phyloP scores from a whole-genome alignment of 257 asterid species.

The Primulina huaijiensis region DNA sequence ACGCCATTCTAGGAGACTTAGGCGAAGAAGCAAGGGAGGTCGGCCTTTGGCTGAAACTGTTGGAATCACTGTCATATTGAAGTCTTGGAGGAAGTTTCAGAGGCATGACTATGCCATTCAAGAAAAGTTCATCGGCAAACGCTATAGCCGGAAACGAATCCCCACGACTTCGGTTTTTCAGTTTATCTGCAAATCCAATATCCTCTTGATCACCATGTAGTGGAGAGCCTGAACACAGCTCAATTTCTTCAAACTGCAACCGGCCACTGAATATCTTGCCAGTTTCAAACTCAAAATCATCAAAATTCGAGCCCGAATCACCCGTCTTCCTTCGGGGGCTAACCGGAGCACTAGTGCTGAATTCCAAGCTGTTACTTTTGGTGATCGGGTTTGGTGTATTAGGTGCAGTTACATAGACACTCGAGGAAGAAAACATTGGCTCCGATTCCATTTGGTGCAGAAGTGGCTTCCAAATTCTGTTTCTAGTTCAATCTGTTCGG shows the following conservation, averaged over 20 bases:
- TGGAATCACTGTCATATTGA: conserved; percentile 29
- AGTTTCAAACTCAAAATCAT: conserved; percentile 62
- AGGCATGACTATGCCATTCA: conserved; percentile 65
- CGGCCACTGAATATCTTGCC: conserved; percentile 38
- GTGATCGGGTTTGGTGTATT: conserved; percentile 37
- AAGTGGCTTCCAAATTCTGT: conserved; percentile 7
- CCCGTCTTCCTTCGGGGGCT: conserved; percentile 34
- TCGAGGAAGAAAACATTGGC: conserved; percentile 32
- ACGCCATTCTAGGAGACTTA: conserved; percentile 38
- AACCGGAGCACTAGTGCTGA: conserved; percentile 51
- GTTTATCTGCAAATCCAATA: background rate
- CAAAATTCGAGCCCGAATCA: conserved; percentile 17
- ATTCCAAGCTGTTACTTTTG: conserved; percentile 28
- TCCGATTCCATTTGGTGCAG: conserved; percentile 30
- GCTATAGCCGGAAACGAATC: conserved; percentile 60
- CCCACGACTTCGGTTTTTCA: conserved; percentile 26
- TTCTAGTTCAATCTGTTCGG: conserved; percentile 25
- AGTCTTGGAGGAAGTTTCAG: conserved; percentile 76
- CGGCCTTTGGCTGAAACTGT: conserved; percentile 25
- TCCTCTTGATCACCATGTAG: conserved; percentile 9
- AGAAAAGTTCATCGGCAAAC: conserved; percentile 69
- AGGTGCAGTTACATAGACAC: conserved; percentile 43
- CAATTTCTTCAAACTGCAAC: conserved; percentile 10
- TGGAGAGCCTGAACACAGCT: conserved; percentile 21
- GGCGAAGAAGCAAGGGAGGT: conserved; percentile 41